These are phyloP conservation scores for Artomyces pyxidatus DNA, from an alignment of 768 basidiomycete genomes.

Conservation along the genomic window DNA sequence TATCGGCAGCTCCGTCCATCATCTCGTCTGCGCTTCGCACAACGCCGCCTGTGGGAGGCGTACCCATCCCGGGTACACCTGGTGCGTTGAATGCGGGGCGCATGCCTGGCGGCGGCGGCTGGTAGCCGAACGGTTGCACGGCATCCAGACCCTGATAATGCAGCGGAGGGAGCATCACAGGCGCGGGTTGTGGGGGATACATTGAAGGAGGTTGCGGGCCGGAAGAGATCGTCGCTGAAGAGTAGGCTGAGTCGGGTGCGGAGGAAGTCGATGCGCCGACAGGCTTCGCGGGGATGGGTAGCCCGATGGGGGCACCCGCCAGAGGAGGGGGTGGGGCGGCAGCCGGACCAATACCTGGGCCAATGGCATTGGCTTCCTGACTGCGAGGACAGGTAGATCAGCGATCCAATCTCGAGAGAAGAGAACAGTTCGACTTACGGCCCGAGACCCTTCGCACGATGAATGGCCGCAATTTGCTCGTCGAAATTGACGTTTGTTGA, in stretches of 20 bases:
- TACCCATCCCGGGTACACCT: constrained; percentile 29
- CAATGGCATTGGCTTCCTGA: constrained; percentile 73
- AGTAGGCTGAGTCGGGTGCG: constrained; percentile 40
- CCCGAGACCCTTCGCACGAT: constrained; percentile 84
- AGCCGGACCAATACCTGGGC: constrained; percentile 80
- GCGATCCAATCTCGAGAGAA: constrained; percentile 1
- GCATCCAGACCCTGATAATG: constrained; percentile 78
- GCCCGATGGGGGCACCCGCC: constrained; percentile 57
- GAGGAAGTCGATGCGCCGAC: constrained; percentile 25
- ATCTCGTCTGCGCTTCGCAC: constrained; percentile 77
- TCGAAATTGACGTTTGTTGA: constrained; percentile 91
- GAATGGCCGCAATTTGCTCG: constrained; percentile 96
- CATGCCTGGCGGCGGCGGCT: constrained; percentile 42
- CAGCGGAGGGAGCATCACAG: constrained; percentile 78
- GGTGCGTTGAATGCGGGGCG: constrained; percentile 49
- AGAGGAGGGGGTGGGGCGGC: constrained; percentile 59
- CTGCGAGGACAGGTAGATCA: constrained; percentile 27
- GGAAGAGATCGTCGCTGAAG: constrained; percentile 82
- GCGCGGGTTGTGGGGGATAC: constrained; percentile 46
- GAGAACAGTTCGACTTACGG: constrained; percentile 44
- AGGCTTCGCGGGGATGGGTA: constrained; percentile 61
- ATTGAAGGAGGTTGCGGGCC: constrained; percentile 85
- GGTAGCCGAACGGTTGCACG: constrained; percentile 72
- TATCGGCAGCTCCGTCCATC: constrained; percentile 52
- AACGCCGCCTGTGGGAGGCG: constrained; percentile 53